These are phyloP conservation scores for Mycena filopes DNA, from an alignment of 768 basidiomycete genomes.

Conservation along the genomic window DNA sequence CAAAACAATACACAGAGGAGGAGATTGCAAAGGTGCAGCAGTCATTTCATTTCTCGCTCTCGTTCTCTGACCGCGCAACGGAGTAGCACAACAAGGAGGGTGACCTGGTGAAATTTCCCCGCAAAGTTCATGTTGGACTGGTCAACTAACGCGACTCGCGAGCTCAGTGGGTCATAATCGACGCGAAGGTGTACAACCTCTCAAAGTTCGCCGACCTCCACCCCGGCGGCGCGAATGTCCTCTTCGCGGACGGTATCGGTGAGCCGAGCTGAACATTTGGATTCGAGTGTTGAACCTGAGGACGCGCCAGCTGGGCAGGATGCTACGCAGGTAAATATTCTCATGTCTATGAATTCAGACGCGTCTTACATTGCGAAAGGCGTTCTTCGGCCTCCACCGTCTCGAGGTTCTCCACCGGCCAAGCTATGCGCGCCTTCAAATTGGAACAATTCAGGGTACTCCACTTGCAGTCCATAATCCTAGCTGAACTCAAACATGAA, in stretches of 20 bases:
- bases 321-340: slow-evolving; percentile 64
- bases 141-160: slow-evolving; percentile 1
- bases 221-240: slow-evolving; percentile 83
- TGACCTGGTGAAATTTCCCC: slow-evolving; percentile 67
- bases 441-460: slow-evolving; percentile 64
- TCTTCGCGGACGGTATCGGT: slow-evolving; percentile 76
- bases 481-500: neutral
- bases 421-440: slow-evolving; percentile 76
- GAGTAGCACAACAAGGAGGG: slow-evolving; percentile 87
- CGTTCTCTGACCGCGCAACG: neutral
- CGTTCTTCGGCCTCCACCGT: slow-evolving; percentile 87
- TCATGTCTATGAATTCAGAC: neutral
- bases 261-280: slow-evolving; percentile 34
- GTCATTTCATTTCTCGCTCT: neutral
- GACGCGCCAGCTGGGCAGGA: slow-evolving; percentile 68
- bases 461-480: neutral
- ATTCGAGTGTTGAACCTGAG: neutral
- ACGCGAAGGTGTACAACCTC: slow-evolving; percentile 85
- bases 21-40: slow-evolving; percentile 31
- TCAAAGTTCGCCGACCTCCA: slow-evolving; percentile 86
- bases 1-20: slow-evolving; percentile 29
- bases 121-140: neutral
- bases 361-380: slow-evolving; percentile 2
- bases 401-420: slow-evolving; percentile 82
- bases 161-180: slow-evolving; percentile 81